Conservation (phyloP, 2,329 filamentous ascomycete species). For the Sporothrix humicola region DNA sequence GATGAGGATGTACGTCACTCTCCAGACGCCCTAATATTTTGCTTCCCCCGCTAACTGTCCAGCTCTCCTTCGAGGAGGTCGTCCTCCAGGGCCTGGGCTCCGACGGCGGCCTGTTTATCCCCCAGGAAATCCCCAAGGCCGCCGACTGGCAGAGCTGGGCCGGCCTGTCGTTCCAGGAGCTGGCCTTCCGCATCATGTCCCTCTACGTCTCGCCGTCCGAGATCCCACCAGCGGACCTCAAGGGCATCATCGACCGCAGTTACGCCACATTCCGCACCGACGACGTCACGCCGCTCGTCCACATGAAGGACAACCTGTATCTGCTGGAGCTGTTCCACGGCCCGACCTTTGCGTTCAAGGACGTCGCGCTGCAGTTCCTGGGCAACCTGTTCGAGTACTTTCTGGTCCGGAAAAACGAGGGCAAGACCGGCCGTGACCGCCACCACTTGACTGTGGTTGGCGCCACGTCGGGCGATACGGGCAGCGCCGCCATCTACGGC, state of each 20-base stretch:
- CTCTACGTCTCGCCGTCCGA: constrained; percentile 85
- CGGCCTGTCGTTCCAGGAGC: constrained; percentile 76
- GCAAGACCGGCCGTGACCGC: constrained; percentile 68
- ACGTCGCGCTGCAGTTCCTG: constrained; percentile 88
- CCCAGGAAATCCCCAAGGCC: constrained; percentile 73
- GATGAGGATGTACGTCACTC: constrained; percentile 36
- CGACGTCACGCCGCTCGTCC: constrained; percentile 78
- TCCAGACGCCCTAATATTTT: too few species aligned
- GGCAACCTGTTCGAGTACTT: constrained; percentile 97
- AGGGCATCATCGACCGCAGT: constrained; percentile 79
- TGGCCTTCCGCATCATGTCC: constrained; percentile 83
- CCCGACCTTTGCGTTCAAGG: constrained; percentile 94
- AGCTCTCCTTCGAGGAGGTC: constrained; percentile 90
- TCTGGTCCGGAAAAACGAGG: constrained; percentile 72
- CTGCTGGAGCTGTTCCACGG: constrained; percentile 96
- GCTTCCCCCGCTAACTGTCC: neutral
- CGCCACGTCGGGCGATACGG: constrained; percentile 86
- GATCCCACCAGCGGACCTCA: constrained; percentile 80
- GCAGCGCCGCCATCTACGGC: constrained; percentile 94
- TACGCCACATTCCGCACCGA: constrained; percentile 87
- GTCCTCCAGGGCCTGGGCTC: constrained; percentile 86
- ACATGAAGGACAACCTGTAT: constrained; percentile 77
- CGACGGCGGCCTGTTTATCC: constrained; percentile 89
- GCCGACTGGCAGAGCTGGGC: constrained; percentile 68
- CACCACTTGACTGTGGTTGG: constrained; percentile 87